phyloP scores from a whole-genome alignment of 2,329 filamentous ascomycete species.

The Pseudocercospora macadamiae region DNA sequence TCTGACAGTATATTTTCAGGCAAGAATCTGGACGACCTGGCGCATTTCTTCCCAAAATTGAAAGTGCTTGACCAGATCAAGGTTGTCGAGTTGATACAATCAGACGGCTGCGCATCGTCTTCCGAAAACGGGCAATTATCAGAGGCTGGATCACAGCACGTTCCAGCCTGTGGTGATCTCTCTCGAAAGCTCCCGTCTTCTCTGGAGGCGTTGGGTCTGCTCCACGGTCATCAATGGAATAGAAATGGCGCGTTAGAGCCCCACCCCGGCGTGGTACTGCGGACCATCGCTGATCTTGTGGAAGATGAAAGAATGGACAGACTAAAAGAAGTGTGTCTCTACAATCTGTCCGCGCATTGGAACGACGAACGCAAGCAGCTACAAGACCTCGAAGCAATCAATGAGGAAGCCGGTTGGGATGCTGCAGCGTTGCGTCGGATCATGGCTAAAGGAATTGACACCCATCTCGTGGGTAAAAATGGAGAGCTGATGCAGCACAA shows the following conservation, averaged over 20 bases:
- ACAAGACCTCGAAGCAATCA: neutral
- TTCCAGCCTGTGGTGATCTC: no score
- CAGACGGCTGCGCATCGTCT: no score
- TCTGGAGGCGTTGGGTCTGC: neutral
- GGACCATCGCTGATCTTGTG: neutral
- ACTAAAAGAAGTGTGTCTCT: constrained; percentile 8
- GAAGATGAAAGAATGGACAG: neutral
- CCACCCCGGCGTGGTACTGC: neutral
- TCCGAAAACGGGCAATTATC: no score
- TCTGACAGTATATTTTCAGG: neutral
- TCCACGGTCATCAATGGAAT: neutral
- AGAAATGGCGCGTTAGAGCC: neutral
- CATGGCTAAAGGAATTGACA: neutral
- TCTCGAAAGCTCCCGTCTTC: neutral
- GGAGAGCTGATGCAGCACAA: neutral
- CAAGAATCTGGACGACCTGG: neutral
- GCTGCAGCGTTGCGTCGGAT: neutral
- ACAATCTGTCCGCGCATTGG: neutral
- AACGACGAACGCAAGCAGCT: neutral
- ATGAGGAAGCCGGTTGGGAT: neutral
- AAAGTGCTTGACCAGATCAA: constrained; percentile 5
- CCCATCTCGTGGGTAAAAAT: neutral
- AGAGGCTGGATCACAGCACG: no score
- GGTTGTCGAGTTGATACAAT: neutral
- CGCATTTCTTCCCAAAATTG: neutral